Conservation (phyloP, 2,329 filamentous ascomycete genomes). For the Aspergillus aculeatinus region DNA sequence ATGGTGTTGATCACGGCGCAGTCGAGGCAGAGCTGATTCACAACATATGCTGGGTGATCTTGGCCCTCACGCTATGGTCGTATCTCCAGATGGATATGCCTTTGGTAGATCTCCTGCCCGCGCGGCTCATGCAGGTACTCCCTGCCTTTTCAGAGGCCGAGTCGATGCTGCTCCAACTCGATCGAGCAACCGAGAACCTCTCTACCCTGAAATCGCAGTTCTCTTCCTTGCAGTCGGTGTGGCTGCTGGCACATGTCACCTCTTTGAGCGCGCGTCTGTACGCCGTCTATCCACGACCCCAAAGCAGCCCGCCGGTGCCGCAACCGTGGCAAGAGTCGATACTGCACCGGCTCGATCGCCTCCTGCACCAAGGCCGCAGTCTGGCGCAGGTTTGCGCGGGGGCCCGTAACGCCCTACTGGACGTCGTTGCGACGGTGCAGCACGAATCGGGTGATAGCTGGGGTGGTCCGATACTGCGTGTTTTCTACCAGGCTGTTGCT, state of each 20-base stretch:
- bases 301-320: neutral
- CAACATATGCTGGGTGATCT: neutral
- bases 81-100: slow-evolving; percentile 5
- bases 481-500: neutral
- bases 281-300: neutral
- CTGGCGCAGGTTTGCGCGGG: neutral
- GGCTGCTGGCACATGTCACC: slow-evolving; percentile 5
- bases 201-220: neutral
- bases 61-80: slow-evolving; percentile 1
- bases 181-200: slow-evolving; percentile 3
- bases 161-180: slow-evolving; percentile 4
- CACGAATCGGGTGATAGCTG: neutral
- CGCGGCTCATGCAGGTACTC: neutral
- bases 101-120: neutral
- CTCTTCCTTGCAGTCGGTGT: neutral
- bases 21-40: slow-evolving; percentile 7
- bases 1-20: neutral
- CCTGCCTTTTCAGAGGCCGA: neutral
- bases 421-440: neutral
- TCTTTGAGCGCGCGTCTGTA: neutral
- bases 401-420: neutral
- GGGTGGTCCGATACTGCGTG: neutral
- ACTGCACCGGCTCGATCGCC: neutral
- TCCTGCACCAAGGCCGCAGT: neutral
- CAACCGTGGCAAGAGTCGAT: neutral